Evolutionary conservation across 2,329 filamentous ascomycete species (phyloP).

Genomic region (Colletotrichum camelliae): DNA sequence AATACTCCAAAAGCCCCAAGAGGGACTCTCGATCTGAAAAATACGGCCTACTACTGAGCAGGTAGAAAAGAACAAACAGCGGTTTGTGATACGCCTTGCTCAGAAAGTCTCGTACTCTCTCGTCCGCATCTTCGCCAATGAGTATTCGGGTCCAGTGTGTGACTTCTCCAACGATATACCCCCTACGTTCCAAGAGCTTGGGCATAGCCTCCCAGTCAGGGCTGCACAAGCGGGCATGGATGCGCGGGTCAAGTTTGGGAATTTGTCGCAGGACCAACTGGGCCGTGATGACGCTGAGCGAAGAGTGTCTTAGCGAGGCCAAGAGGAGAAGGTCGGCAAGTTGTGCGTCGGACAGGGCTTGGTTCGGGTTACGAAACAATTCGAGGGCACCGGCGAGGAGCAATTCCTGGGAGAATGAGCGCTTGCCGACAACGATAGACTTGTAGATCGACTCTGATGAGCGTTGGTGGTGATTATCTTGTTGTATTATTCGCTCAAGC

Average conservation of each 20-base stretch:
- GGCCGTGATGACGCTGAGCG: constrained; percentile 3
- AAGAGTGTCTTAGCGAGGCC: not conserved
- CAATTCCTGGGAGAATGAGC: not conserved
- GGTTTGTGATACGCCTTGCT: constrained; percentile 2
- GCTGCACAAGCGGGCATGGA: not conserved
- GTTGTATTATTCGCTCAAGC: not conserved
- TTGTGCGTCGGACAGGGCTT: not conserved
- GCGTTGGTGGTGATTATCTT: not conserved
- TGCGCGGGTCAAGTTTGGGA: not conserved
- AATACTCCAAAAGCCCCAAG: constrained; percentile 7
- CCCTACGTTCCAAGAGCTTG: not conserved
- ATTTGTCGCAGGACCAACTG: constrained; percentile 3
- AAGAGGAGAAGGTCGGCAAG: not conserved
- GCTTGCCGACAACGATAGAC: not conserved
- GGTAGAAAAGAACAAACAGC: constrained; percentile 10
- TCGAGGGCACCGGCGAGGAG: not conserved
- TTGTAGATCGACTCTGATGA: not conserved
- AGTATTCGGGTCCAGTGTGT: constrained; percentile 12
- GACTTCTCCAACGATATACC: not conserved
- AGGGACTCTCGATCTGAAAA: not conserved
- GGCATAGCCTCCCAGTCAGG: not conserved
- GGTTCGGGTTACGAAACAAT: not conserved
- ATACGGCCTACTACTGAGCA: not conserved
- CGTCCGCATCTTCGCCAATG: not conserved
- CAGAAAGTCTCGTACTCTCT: constrained; percentile 5